Conservation (phyloP, 2,329 filamentous ascomycete genomes). For the Penicillium brasilianum region DNA sequence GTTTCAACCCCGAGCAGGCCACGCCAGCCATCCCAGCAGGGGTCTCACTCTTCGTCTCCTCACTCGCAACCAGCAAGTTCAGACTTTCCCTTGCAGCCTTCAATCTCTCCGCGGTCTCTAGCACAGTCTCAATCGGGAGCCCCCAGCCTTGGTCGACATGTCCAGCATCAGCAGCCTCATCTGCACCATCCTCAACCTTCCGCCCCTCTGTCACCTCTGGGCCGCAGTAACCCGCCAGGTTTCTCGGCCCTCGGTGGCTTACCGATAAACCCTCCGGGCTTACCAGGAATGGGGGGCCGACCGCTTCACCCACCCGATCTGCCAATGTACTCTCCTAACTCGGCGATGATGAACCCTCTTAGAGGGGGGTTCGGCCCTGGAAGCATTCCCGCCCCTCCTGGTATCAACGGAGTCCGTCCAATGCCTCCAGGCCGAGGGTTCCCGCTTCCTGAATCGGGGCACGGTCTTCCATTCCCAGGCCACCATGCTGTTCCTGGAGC, state of each 20-base stretch:
- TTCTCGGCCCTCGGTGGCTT: slow-evolving; percentile 58
- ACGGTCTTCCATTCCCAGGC: slow-evolving; percentile 48
- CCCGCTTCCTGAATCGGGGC: slow-evolving; percentile 51
- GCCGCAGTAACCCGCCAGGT: slow-evolving; percentile 60
- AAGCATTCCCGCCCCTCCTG: slow-evolving; percentile 60
- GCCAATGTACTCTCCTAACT: slow-evolving; percentile 60
- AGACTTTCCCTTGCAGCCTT: slow-evolving; percentile 66
- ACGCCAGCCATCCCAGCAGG: slow-evolving; percentile 79
- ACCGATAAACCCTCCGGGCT: slow-evolving; percentile 60
- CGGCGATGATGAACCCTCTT: slow-evolving; percentile 59
- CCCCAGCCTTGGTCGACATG: slow-evolving; percentile 68
- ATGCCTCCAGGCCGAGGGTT: slow-evolving; percentile 62
- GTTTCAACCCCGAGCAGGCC: slow-evolving; percentile 77
- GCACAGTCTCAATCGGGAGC: slow-evolving; percentile 70
- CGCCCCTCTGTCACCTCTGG: slow-evolving; percentile 69
- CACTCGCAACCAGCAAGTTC: slow-evolving; percentile 53
- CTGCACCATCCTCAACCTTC: slow-evolving; percentile 64
- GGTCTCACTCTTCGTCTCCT: slow-evolving; percentile 70
- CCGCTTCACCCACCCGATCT: slow-evolving; percentile 55
- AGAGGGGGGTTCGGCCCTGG: slow-evolving; percentile 60
- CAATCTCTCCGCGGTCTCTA: slow-evolving; percentile 63
- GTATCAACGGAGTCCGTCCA: slow-evolving; percentile 65
- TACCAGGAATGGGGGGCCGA: slow-evolving; percentile 58
- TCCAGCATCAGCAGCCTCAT: slow-evolving; percentile 55
- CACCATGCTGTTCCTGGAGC: slow-evolving; percentile 50